Conservation (phyloP, 73 alveolate species). For the Tetrahymena borealis region DNA sequence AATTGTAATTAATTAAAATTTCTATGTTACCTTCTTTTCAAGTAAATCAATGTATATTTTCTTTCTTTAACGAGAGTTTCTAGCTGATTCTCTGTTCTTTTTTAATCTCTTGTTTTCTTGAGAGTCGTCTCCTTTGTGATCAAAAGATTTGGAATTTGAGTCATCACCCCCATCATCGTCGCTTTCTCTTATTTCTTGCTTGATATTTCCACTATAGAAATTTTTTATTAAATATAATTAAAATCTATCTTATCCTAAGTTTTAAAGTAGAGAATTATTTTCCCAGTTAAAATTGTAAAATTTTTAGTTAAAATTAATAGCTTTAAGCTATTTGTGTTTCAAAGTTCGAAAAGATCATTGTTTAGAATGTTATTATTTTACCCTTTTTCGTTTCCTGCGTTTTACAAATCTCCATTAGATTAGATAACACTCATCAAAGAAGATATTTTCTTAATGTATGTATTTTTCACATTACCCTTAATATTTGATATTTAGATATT, state of each 20-base stretch:
- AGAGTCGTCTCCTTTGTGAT: not conserved
- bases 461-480: conserved; percentile 41
- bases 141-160: not conserved
- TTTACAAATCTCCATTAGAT: not conserved
- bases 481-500: not conserved
- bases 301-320: no score
- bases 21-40: conserved; percentile 46
- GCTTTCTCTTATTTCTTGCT: not conserved
- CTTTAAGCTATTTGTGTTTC: no score
- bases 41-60: conserved; percentile 38
- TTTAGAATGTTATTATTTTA: no score
- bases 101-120: conserved; percentile 31
- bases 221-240: no score
- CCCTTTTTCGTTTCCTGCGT: not conserved
- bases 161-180: not conserved
- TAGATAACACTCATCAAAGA: conserved; percentile 13
- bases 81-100: conserved; percentile 52
- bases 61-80: conserved; percentile 50
- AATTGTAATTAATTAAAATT: no score
- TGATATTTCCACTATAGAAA: not conserved
- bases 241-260: no score
- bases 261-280: no score
- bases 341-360: no score
- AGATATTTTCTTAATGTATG: conserved; percentile 31
- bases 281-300: no score